Evolutionary conservation across 257 asterid species (phyloP).

Genomic region (Scutellaria barbata): DNA sequence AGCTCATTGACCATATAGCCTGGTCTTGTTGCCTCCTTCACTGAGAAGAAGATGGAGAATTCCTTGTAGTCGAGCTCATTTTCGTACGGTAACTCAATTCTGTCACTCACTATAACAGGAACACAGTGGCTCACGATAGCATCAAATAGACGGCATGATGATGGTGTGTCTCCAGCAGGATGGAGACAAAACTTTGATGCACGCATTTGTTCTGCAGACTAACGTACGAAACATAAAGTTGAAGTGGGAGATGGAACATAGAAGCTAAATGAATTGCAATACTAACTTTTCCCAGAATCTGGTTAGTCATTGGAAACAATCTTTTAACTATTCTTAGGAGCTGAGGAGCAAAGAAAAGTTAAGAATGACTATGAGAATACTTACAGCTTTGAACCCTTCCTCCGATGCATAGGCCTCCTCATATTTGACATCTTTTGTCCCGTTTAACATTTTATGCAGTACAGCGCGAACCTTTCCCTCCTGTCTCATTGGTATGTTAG

Average conservation of each 20-base stretch:
- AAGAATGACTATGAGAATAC: constrained; percentile 33
- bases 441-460: constrained; percentile 54
- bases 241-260: constrained; percentile 22
- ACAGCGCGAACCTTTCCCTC: constrained; percentile 79
- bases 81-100: constrained; percentile 82
- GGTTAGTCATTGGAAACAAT: not conserved
- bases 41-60: constrained; percentile 80
- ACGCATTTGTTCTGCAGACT: constrained; percentile 83
- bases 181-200: constrained; percentile 79
- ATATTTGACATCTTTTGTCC: constrained; percentile 62
- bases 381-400: constrained; percentile 80
- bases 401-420: constrained; percentile 68
- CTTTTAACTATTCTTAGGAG: not conserved
- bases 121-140: constrained; percentile 89
- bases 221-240: constrained; percentile 19
- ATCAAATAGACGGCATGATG: constrained; percentile 92
- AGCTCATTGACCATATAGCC: constrained; percentile 65
- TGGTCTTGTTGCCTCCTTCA: constrained; percentile 57
- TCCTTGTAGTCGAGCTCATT: constrained; percentile 79
- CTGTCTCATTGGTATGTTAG: constrained; percentile 46
- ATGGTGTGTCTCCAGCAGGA: constrained; percentile 94
- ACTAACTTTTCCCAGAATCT: not conserved
- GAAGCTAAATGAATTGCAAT: not conserved
- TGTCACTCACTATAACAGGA: constrained; percentile 84
- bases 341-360: not conserved